A percentile compares a stretch with the other conserved stretches of the same genome.
Evolutionary conservation across 169 alveolate genomes (phyloP).

Genomic region (Cryptosporidium tyzzeri): DNA sequence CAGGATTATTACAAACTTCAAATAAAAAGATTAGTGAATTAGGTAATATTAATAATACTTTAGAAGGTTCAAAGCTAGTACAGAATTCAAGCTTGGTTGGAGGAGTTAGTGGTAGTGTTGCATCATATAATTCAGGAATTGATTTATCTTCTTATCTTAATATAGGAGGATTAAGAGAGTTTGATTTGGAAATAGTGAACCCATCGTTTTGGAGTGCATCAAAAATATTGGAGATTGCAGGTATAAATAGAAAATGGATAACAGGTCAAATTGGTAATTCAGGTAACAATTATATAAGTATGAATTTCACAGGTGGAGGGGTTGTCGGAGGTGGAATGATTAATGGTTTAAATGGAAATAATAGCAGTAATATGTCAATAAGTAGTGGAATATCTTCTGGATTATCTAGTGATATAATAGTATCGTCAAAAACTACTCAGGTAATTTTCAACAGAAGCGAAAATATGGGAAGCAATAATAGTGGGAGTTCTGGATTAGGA

Average conservation of each 20-base stretch:
- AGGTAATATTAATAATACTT: not conserved
- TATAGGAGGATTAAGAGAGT: slow-evolving; percentile 1
- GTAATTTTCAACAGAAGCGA: slow-evolving; percentile 4
- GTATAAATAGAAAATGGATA: slow-evolving; percentile 57
- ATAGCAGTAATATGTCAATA: not conserved
- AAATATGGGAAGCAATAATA: not conserved
- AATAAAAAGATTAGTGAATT: not conserved
- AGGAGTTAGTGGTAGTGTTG: not conserved
- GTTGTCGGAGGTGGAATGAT: not conserved
- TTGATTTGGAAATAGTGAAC: slow-evolving; percentile 5
- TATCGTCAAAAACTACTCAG: slow-evolving; percentile 10
- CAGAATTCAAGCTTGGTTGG: not conserved
- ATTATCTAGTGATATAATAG: slow-evolving; percentile 3
- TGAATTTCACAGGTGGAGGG: not conserved
- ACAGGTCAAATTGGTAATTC: slow-evolving; percentile 42
- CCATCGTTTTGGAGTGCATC: slow-evolving; percentile 69
- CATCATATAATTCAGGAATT: not conserved
- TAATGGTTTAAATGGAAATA: not conserved
- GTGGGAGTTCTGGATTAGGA: not conserved
- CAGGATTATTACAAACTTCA: not conserved
- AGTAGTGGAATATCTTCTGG: slow-evolving; percentile 1
- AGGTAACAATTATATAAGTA: slow-evolving; percentile 5
- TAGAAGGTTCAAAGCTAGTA: not conserved
- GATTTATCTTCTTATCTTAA: not conserved
- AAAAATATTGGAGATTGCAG: slow-evolving; percentile 46